Conservation (phyloP, 495 filamentous ascomycete species). For the Sordaria brevicollis region DNA sequence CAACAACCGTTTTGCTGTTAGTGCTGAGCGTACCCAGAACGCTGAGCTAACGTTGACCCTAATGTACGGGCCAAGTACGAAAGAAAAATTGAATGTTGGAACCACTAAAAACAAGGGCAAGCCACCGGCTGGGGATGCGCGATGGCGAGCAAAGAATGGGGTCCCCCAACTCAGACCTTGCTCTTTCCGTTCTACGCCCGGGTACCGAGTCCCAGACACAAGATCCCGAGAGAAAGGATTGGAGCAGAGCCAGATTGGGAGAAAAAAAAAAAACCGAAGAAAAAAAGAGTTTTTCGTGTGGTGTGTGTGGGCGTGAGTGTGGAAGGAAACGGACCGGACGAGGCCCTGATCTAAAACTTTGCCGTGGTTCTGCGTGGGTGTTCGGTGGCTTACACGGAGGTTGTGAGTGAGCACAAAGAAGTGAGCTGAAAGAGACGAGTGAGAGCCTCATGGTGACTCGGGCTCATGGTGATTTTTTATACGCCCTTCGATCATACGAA, state of each 20-base stretch:
- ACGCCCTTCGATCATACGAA: background rate
- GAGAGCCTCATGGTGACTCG: background rate
- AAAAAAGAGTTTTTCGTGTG: background rate
- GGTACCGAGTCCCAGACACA: background rate
- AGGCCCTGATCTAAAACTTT: background rate
- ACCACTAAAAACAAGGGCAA: background rate
- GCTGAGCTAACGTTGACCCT: background rate
- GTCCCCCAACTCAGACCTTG: background rate
- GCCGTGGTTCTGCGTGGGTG: background rate
- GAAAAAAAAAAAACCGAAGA: background rate
- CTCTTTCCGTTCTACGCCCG: background rate
- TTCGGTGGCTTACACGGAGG: background rate
- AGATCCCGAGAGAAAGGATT: background rate
- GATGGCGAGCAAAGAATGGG: background rate
- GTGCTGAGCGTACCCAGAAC: background rate
- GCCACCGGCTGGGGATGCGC: background rate
- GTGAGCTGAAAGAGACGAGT: background rate
- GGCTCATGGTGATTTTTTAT: background rate
- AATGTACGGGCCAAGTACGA: background rate
- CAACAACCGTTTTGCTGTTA: background rate
- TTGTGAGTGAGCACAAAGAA: background rate
- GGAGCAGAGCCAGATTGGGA: background rate
- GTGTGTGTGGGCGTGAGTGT: background rate
- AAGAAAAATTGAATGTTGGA: background rate
- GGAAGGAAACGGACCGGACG: background rate